Conservation (phyloP, 305 asterid species). For the Euphrasia arctica region DNA sequence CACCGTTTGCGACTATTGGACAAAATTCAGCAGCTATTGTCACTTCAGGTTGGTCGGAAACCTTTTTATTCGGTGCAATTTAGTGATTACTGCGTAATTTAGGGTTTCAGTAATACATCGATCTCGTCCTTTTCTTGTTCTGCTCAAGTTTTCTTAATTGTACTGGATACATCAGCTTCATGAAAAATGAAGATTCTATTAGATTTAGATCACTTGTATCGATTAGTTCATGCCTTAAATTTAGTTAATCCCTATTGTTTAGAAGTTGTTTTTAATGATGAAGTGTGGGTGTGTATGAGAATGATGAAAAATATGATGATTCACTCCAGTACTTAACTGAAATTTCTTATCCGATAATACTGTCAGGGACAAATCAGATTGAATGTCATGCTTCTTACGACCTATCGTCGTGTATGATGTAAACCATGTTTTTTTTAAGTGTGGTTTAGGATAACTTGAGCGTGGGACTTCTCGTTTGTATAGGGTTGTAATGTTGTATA, state of each 20-base stretch:
- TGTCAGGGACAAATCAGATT: too few species aligned
- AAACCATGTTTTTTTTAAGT: neutral
- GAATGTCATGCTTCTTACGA: neutral
- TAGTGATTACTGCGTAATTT: neutral
- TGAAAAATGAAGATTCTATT: neutral
- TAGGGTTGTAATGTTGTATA: neutral
- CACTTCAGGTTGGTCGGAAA: slow-evolving; percentile 49
- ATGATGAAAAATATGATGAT: neutral
- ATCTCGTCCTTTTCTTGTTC: neutral
- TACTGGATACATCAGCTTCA: neutral
- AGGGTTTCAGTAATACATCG: slow-evolving; percentile 8
- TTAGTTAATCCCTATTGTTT: neutral
- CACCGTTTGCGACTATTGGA: slow-evolving; percentile 78
- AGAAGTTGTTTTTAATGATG: too few species aligned
- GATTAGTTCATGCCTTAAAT: too few species aligned
- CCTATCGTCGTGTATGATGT: neutral
- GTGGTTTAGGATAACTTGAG: neutral
- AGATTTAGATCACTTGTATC: neutral
- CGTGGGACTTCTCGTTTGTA: neutral
- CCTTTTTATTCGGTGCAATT: neutral
- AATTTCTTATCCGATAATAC: neutral
- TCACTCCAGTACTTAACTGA: neutral
- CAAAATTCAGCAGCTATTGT: slow-evolving; percentile 64
- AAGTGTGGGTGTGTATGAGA: neutral
- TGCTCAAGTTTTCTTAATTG: neutral